Base-by-base conservation (phyloP, 768 basidiomycete species). In the Suillus subalutaceus region DNA sequence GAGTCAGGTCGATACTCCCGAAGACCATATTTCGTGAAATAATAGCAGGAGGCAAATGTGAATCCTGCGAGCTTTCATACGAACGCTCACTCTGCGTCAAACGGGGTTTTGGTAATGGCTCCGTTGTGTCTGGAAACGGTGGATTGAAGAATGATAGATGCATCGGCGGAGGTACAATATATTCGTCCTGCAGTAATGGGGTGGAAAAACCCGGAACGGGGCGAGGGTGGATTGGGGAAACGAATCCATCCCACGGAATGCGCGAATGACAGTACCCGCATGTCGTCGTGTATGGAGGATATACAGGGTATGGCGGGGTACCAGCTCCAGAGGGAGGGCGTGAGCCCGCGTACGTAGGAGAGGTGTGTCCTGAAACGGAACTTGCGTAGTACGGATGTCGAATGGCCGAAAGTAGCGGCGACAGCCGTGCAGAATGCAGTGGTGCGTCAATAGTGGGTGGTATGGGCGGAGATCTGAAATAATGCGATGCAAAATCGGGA, bases 1-100 rank as follows among this genome's bases (percentile, higher is more conserved):
- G 26, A 30, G 58, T 67, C 30, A 75, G 65, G 46, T 74, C 76
- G 63, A 87, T 85, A 63, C 82, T 86, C 8, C 87, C 87, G 71
- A 88, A 88, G 6, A 85, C 78, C 48, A 88, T 80, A 61, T 77
- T 75, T 68, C 64, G 71, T 44, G 73, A 40, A 10, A 67, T 40
- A 23, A 20, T 70, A 4, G 56, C 55, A 60, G 59, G 59, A 30
- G 6, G 59, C 12, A 26, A 20, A 20, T 20, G 40, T 20, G 40
- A 43, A 26, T 43, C 59, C 12, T 30, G 59, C 5, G 59, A 60
- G 41, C 59, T 43, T 26, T 60, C 59, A 30, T 6, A 13, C 12
- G 40, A 13, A 13, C 26, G 41, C 59, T 30, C 26, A 12, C 26
- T 30, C 41, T 60, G 40, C 18, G 40, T 32, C 12, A 20, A 10